These are phyloP conservation scores for Fonsecaea pedrosoi DNA, from an alignment of 2,329 filamentous ascomycete species.

Conservation along the genomic window DNA sequence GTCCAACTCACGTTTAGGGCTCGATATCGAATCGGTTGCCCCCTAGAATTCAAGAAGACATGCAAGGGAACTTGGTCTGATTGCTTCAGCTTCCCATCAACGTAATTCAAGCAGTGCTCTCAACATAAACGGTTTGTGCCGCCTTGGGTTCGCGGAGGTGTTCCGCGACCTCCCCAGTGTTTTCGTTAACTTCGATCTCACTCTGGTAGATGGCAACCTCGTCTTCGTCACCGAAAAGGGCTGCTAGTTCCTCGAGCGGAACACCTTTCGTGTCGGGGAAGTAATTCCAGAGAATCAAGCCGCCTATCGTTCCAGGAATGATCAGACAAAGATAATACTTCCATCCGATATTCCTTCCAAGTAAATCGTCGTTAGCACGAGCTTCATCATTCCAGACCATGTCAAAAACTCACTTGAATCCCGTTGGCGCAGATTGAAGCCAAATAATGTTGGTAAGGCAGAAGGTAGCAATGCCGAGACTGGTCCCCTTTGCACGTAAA, in stretches of 20 bases:
- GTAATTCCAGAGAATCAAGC: conserved; percentile 23
- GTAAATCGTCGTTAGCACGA: conserved; percentile 34
- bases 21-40: too few species aligned
- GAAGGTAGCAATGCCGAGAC: conserved; percentile 18
- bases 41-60: too few species aligned
- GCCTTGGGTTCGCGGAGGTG: too few species aligned
- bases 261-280: conserved; percentile 44
- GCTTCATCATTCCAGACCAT: too few species aligned
- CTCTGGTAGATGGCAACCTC: conserved; percentile 19
- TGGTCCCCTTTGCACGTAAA: conserved; percentile 21
- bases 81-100: too few species aligned
- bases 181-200: conserved; percentile 21
- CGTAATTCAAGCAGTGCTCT: too few species aligned
- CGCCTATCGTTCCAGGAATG: neutral
- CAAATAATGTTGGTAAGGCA: conserved; percentile 14
- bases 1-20: too few species aligned
- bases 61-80: too few species aligned
- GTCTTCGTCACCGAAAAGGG: conserved; percentile 36
- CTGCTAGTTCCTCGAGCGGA: conserved; percentile 43
- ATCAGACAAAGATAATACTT: conserved; percentile 42
- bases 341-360: conserved; percentile 41
- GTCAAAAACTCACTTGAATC: too few species aligned
- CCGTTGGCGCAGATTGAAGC: conserved; percentile 31
- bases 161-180: too few species aligned
- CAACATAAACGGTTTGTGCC: too few species aligned